Base-by-base conservation (phyloP, 306 rosid genomes). In the Quillaja saponaria region DNA sequence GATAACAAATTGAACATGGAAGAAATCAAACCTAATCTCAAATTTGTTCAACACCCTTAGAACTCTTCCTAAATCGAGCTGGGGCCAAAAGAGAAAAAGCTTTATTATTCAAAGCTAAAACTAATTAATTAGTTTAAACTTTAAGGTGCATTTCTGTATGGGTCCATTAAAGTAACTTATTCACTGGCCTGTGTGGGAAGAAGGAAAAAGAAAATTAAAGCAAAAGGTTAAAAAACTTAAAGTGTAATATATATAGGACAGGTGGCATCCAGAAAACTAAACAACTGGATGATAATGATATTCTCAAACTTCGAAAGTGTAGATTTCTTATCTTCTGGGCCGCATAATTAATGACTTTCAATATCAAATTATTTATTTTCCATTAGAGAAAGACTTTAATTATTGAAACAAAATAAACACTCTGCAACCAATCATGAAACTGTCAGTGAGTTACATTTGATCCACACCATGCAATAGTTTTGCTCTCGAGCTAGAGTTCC, bases 251-350 rank as follows among this genome's bases (percentile, higher is more conserved):
- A 40, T 65, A 12, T 37, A 57, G 66, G 81, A 71, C 63, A 76
- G 35, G 78, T 72, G 82, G 76, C 73, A 44, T 38, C 66, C 78
- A 68, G 61, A 54, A 66, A 69, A 77, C 85, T 74, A 69, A 74
- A 77, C 85, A 82, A 74, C 74, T 71, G 56, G 76, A 58, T 76
- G 11, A 59, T 72, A 75, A 77, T 80, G 71, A 75, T 82, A 80
- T 63, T 74, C 78, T 62, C 68, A 67, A 70, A 66, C 80, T 76
- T 79, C 76, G 51, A 66, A 71, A 76, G 73, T 41, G 62, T 67
- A 49, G 57, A 76, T 76, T 68, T 61, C 56, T 62, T 69, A 61
- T 53, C 41, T 16, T 37, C 46, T 45, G 64, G 72, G 38, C 62
- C 80, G 66, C 86, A 78, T n/a, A n/a, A n/a, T n/a, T 39, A 28